These are phyloP conservation scores for Fusarium pseudoanthophilum DNA, from an alignment of 2,329 filamentous ascomycete genomes.

Conservation along the genomic window DNA sequence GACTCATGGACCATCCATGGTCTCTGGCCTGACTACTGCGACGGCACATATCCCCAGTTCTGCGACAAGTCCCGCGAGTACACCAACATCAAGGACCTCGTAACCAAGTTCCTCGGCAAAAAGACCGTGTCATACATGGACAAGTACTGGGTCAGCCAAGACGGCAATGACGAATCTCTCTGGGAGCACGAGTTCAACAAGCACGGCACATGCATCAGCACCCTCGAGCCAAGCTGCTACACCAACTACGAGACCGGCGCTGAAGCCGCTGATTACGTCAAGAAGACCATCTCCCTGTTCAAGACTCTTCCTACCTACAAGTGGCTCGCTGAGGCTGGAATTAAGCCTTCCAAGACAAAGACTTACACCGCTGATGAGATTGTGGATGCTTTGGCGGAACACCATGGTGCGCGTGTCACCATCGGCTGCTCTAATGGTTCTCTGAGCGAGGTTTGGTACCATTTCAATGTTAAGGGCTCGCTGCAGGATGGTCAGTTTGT, in stretches of 20 bases:
- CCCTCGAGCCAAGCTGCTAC: slow-evolving; percentile 76
- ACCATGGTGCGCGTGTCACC: slow-evolving; percentile 65
- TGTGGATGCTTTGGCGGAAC: slow-evolving; percentile 65
- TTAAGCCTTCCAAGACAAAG: slow-evolving; percentile 61
- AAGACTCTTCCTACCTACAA: slow-evolving; percentile 73
- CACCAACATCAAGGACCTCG: slow-evolving; percentile 72
- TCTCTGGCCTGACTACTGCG: slow-evolving; percentile 74
- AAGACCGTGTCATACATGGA: slow-evolving; percentile 74
- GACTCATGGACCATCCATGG: slow-evolving; percentile 82
- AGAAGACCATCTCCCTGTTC: slow-evolving; percentile 73
- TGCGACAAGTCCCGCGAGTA: slow-evolving; percentile 73
- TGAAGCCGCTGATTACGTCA: slow-evolving; percentile 77
- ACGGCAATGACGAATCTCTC: slow-evolving; percentile 70
- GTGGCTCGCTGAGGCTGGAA: slow-evolving; percentile 69
- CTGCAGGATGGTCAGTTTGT: slow-evolving; percentile 71
- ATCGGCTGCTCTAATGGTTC: slow-evolving; percentile 63
- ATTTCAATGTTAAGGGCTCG: slow-evolving; percentile 70
- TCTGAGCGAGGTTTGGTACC: slow-evolving; percentile 69
- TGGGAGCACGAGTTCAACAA: slow-evolving; percentile 83
- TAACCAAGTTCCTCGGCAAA: slow-evolving; percentile 62
- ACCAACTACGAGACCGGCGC: slow-evolving; percentile 66
- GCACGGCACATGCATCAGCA: slow-evolving; percentile 79
- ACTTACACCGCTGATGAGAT: slow-evolving; percentile 71
- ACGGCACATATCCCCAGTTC: slow-evolving; percentile 74
- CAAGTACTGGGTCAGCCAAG: slow-evolving; percentile 76